Conservation (phyloP, 106 monocot genomes). For the Xerophyta viscosa region DNA sequence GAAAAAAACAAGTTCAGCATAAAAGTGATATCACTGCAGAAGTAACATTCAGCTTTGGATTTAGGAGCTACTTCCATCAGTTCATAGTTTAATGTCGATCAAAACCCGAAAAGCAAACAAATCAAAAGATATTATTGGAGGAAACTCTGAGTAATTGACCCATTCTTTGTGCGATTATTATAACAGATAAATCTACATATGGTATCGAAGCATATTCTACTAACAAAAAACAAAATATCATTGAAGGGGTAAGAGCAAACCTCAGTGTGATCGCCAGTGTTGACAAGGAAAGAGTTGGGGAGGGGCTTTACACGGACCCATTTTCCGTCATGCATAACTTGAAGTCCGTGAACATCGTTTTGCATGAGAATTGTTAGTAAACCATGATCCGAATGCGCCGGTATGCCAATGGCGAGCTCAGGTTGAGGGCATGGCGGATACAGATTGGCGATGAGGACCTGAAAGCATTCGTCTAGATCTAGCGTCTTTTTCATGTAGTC, state of each 20-base stretch:
- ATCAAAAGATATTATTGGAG: background rate
- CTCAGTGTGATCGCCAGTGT: conserved; percentile 88
- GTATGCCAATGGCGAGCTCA: conserved; percentile 76
- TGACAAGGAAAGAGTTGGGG: conserved; percentile 49
- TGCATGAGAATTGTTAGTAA: conserved; percentile 74
- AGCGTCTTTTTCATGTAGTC: background rate
- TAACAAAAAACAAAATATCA: no score
- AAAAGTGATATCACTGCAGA: no score
- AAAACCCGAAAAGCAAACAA: background rate
- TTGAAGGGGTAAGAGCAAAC: no score
- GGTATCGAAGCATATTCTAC: no score
- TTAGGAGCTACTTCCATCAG: no score
- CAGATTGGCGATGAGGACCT: conserved; percentile 21
- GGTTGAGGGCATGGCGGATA: conserved; percentile 79
- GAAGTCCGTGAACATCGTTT: conserved; percentile 66
- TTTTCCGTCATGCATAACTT: conserved; percentile 34
- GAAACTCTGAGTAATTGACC: no score
- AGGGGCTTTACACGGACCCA: conserved; percentile 66
- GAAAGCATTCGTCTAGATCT: background rate
- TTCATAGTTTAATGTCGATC: background rate
- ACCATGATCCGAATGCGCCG: conserved; percentile 90
- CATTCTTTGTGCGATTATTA: no score
- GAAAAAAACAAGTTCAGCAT: no score
- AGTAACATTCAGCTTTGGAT: no score
- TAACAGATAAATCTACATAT: no score